Percentiles rank a stretch among this genome's conserved stretches.
These are phyloP conservation scores for Gossypium sturtianum DNA, from an alignment of 345 rosid genomes.

Conservation along the genomic window DNA sequence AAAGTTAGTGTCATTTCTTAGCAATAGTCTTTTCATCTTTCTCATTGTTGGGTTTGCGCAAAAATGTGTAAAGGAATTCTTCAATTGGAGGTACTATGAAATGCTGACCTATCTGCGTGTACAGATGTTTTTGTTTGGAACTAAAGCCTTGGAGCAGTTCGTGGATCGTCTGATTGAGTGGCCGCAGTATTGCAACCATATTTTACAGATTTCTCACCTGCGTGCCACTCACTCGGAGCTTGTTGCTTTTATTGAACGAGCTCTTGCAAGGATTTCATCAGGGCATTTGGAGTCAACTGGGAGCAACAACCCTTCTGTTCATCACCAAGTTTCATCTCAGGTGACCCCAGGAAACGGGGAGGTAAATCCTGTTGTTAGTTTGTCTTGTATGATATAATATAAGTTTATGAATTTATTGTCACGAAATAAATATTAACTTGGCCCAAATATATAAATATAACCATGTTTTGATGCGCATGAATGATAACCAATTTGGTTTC, in stretches of 20 bases:
- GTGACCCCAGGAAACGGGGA: conserved; percentile 49
- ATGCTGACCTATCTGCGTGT: conserved; percentile 9
- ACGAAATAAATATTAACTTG: not conserved
- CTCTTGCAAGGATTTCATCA: conserved; percentile 67
- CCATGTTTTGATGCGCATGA: not conserved
- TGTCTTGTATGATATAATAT: not conserved
- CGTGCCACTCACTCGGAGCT: conserved; percentile 77
- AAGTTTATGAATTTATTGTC: not conserved
- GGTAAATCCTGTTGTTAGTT: conserved; percentile 34
- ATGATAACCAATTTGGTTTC: not conserved
- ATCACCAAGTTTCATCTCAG: conserved; percentile 46
- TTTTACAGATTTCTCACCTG: conserved; percentile 92
- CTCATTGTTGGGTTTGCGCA: not conserved
- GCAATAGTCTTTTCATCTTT: not conserved
- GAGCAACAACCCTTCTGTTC: conserved; percentile 32
- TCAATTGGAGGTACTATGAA: not conserved
- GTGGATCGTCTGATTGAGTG: conserved; percentile 89
- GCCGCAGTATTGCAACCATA: conserved; percentile 98
- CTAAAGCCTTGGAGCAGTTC: conserved; percentile 91
- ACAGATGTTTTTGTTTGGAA: conserved; percentile 97
- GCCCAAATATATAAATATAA: not conserved
- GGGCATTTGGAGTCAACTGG: conserved; percentile 70
- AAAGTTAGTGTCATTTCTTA: conserved; percentile 47
- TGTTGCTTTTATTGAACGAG: conserved; percentile 79
- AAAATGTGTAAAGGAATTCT: not conserved